Evolutionary conservation across 1,139 yeast species (phyloP), one percentile per base, ranked within the genome.

Genomic region (Magnusiomyces fungicola): DNA sequence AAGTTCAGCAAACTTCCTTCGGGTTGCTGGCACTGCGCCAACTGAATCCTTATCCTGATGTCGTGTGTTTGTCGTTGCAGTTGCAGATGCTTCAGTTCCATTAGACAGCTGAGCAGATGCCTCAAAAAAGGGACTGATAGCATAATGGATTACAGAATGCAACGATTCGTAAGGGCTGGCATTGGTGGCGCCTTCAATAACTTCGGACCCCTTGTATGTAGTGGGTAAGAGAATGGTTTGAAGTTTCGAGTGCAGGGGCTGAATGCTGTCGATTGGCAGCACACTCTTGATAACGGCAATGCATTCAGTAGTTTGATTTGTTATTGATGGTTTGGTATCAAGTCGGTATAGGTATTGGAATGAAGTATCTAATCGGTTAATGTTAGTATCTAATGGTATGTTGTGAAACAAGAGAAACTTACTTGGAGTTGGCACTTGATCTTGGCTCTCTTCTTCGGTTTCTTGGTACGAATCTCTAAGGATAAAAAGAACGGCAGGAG

Each of bases 1-100:
- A 29, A 88, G 68, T 55, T 87, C 96, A 33, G 77, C 76, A 51
- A 89, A 75, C 60, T 81, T 85, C 62, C 79, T 27, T 45, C 68
- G 38, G 16, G 62, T 48, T 12, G 57, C 51, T 16, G 66, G 56
- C 45, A 56, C 56, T n/a, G 58, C 55, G 29, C 61, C 56, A 38
- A 52, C 44, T 4, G 52, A 53, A 16, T 56, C 56, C 38, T 55
- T 55, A 43, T 53, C 49, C 24, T 39, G 52, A 24, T 37, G 30
- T 36, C 18, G 46, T 44, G 47, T 33, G 43, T 10, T 37, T 4
- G 24, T 14, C 2, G 40, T 23, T 45, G 34, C 33, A 4, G 50
- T 43, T 12, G 21, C 33, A 9, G 33, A 33, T 16, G 30, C 53
- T 12, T 51, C 54, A 2, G 53, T 50, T 12, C 61, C 46, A n/a